phyloP scores from a whole-genome alignment of 164 flowering plant genomes.

The Annona squamosa region DNA sequence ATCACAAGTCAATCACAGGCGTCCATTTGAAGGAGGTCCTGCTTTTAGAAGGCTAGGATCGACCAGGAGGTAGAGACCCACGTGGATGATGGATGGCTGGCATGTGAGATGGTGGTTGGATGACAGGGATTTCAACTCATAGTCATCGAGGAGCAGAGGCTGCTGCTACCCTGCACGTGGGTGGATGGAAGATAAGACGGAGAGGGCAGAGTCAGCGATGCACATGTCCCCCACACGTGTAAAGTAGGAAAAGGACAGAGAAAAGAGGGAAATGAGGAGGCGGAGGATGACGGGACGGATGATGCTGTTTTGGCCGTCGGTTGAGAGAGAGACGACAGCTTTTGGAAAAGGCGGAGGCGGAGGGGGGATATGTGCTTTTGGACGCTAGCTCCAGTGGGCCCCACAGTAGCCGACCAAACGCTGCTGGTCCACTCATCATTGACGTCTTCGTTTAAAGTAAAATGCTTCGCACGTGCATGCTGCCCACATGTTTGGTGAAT shows the following conservation, averaged over 20 bases:
- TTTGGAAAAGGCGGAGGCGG: background rate
- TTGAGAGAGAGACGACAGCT: background rate
- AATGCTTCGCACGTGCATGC: too few relatives aligned
- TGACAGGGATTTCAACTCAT: background rate
- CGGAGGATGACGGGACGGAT: background rate
- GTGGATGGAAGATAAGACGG: constrained; percentile 10
- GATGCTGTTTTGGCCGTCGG: background rate
- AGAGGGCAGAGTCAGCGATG: constrained; percentile 7
- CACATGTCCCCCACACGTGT: constrained; percentile 26
- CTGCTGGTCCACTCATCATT: too few relatives aligned
- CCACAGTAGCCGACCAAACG: background rate
- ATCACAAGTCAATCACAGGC: too few relatives aligned
- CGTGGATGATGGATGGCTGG: background rate
- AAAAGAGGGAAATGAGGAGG: background rate
- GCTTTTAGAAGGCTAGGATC: too few relatives aligned
- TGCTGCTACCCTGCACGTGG: background rate
- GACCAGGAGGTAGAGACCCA: background rate
- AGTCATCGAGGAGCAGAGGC: background rate
- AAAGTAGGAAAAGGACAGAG: constrained; percentile 1
- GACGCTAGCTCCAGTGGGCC: background rate
- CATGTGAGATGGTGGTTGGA: background rate
- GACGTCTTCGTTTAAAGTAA: too few relatives aligned
- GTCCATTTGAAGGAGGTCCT: too few relatives aligned
- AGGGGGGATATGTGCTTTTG: background rate
- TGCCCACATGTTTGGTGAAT: too few relatives aligned